Evolutionary conservation across 768 basidiomycete species (phyloP), one percentile per base, ranked within the genome.

Genomic region (Baorangia bicolor): DNA sequence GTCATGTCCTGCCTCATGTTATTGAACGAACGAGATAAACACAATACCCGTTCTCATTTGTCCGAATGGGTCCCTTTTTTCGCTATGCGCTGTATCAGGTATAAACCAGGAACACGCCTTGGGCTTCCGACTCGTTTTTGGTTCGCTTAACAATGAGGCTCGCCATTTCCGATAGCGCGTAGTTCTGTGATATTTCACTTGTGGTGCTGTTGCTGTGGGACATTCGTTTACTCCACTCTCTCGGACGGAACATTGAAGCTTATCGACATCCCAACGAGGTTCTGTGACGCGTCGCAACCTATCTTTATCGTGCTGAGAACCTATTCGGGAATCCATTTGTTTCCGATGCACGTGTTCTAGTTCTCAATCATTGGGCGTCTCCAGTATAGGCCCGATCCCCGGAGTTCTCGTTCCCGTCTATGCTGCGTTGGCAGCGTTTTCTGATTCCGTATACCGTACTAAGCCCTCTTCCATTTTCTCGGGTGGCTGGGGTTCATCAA

Each of bases 171-270:
- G 49, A 48, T 28, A 20, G 4, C 48, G 23, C 9, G 28, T 33
- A 28, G 35, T 20, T 20, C n/a, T 28, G 49, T 38, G 12, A 8
- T 23, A 37, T n/a, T 25, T 31, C 16, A 38, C 28, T 34, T 8
- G 13, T 28, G 21, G 21, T 30, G 4, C 38, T 25, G n/a, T 20
- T 40, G 33, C 27, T 37, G 35, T 11, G 23, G 16, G n/a, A n/a
- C 50, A 31, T 20, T 41, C 23, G 34, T 47, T 33, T 27, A 21
- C 8, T 21, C 25, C 37, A 20, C 31, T 48, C 27, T 46, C 35
- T 23, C 44, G 45, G 52, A 23, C 55, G 57, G 55, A 62, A n/a
- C 60, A 53, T 59, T 51, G n/a, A 45, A 31, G 27, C 30, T 48
- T 53, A 53, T 64, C 51, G n/a, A 21, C 49, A 47, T 23, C 20